Conservation (phyloP, 192 early-diverging fungal species). For the Coemansia sp. region DNA sequence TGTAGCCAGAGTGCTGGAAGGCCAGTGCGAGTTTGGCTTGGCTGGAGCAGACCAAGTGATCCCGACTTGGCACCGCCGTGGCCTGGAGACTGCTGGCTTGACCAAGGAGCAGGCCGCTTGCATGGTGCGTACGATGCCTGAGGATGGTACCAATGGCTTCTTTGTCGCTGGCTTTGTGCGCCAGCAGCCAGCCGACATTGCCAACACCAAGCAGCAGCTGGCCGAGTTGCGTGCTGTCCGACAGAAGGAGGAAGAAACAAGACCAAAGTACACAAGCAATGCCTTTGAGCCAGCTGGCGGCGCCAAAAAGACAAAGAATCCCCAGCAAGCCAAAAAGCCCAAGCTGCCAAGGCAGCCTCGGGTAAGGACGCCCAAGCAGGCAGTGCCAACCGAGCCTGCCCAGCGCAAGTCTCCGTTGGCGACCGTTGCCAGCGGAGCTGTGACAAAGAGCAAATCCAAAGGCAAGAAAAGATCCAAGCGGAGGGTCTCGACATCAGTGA, state of each 20-base stretch:
- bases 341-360: slow-evolving; percentile 1
- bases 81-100: slow-evolving; percentile 48
- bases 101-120: slow-evolving; percentile 55
- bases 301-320: not conserved
- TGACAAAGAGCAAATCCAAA: not conserved
- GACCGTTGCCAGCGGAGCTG: slow-evolving; percentile 1
- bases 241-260: not conserved
- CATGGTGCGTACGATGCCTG: slow-evolving; percentile 74
- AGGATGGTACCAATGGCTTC: slow-evolving; percentile 90
- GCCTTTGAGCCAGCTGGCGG: not conserved
- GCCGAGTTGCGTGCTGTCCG: not conserved
- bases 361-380: not conserved
- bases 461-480: slow-evolving; percentile 31
- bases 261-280: not conserved
- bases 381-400: not conserved
- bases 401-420: not conserved
- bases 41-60: slow-evolving; percentile 59
- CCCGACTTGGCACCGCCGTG: slow-evolving; percentile 78
- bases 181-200: slow-evolving; percentile 17
- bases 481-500: slow-evolving; percentile 12
- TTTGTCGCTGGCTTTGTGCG: slow-evolving; percentile 92
- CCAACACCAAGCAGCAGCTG: slow-evolving; percentile 9
- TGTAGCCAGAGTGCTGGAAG: slow-evolving; percentile 65
- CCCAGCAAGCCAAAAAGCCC: not conserved
- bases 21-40: slow-evolving; percentile 57